Percentiles rank a stretch among this genome's conserved stretches.
These are phyloP conservation scores for Cornus suecica DNA, from an alignment of 148 eudicot species.

Conservation along the genomic window DNA sequence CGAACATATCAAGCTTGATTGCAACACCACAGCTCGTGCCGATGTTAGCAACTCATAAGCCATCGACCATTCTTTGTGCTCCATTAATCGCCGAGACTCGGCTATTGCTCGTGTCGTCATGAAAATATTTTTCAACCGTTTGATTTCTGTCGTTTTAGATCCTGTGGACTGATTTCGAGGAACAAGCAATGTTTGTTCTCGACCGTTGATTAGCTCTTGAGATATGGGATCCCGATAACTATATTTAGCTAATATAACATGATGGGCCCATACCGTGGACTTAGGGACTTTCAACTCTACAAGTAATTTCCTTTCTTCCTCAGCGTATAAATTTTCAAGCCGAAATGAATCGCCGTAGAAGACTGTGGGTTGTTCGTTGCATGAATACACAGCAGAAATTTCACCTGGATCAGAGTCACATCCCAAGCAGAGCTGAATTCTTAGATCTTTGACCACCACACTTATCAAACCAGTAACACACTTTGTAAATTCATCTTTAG, in stretches of 20 bases:
- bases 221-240: slow-evolving; percentile 64
- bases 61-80: slow-evolving; percentile 40
- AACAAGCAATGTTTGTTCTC: slow-evolving; percentile 58
- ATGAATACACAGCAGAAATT: slow-evolving; percentile 65
- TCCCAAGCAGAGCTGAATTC: slow-evolving; percentile 51
- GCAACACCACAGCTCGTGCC: slow-evolving; percentile 48
- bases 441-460: slow-evolving; percentile 80
- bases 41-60: slow-evolving; percentile 65
- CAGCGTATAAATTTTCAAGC: slow-evolving; percentile 76
- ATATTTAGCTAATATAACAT: slow-evolving; percentile 59
- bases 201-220: slow-evolving; percentile 47
- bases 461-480: slow-evolving; percentile 74
- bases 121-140: slow-evolving; percentile 67
- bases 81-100: slow-evolving; percentile 64
- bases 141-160: slow-evolving; percentile 35
- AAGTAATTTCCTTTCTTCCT: slow-evolving; percentile 75
- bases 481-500: slow-evolving; percentile 59
- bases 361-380: slow-evolving; percentile 46
- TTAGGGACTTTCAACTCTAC: slow-evolving; percentile 63
- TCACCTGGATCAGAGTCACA: slow-evolving; percentile 72
- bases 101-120: slow-evolving; percentile 71
- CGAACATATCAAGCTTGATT: slow-evolving; percentile 35
- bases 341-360: slow-evolving; percentile 43
- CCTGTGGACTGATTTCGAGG: slow-evolving; percentile 53
- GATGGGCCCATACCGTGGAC: slow-evolving; percentile 63